Evolutionary conservation across 257 asterid genomes (phyloP).

Genomic region (Nicotiana sylvestris): DNA sequence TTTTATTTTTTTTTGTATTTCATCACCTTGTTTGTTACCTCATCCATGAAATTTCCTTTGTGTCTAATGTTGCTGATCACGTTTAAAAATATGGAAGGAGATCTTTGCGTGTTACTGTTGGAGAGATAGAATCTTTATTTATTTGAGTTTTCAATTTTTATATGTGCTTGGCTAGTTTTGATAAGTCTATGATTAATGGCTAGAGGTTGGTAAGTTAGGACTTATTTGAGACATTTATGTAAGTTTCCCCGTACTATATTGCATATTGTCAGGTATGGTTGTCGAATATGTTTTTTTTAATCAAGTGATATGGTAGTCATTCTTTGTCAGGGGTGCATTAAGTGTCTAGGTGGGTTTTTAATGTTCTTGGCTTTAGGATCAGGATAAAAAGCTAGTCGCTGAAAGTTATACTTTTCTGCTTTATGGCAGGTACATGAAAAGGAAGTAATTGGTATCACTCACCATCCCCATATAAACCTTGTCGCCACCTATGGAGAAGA

Average conservation of each 20-base stretch:
- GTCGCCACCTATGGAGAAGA: constrained; percentile 83
- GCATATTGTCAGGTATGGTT: background rate
- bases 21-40: too few species aligned
- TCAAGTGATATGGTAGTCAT: background rate
- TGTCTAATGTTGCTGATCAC: too few species aligned
- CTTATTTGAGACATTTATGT: too few species aligned
- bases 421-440: constrained; percentile 80
- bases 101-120: too few species aligned
- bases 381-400: background rate
- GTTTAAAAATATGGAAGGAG: too few species aligned
- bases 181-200: too few species aligned
- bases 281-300: background rate
- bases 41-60: too few species aligned
- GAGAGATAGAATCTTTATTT: too few species aligned
- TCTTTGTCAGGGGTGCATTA: background rate
- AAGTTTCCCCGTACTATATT: background rate
- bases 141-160: too few species aligned
- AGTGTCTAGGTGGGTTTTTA: background rate
- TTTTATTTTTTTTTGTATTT: too few species aligned
- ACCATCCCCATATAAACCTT: constrained; percentile 91
- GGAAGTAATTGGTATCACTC: constrained; percentile 87
- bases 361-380: background rate
- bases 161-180: too few species aligned
- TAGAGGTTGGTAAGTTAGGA: too few species aligned
- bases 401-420: background rate